Evolutionary conservation across 2,329 filamentous ascomycete species (phyloP), one percentile per base, ranked within the genome.

Genomic region (Aschersonia sp.): DNA sequence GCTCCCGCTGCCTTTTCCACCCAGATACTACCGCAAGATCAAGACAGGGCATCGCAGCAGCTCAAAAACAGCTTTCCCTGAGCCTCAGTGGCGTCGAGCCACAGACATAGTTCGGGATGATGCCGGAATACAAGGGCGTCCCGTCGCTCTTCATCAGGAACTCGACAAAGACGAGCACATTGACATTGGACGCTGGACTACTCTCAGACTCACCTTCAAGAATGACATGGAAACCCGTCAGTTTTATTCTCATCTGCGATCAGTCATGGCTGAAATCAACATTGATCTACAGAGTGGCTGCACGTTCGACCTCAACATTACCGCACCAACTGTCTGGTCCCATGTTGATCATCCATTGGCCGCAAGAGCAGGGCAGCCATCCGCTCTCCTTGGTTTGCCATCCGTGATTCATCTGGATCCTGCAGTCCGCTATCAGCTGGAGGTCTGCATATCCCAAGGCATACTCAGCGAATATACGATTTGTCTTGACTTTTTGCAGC

Each of bases 381-480:
- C 58, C 4, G 56, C 60, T 30, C 55, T 62, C 4, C 52, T 66
- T 5, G 53, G 9, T 51, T 51, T 10, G 47, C 48, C 1, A 42
- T 49, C 47, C 5, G 46, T 51, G n/a, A 46, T 61, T 9, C 56
- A 61, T 32, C 68, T 90, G 4, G 67, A 77, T 0, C 96, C 88
- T 51, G 67, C 79, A 1, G 77, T 95, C 1, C 77, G 87, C 12
- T 98, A 97, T 58, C 88, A 95, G 60, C 75, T 98, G 0, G 90
- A 98, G 61, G 89, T 87, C 0, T 97, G 90, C 59, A 73, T 97
- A n/a, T 94, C 89, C 0, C 78, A 83, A 31, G 80, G 81, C 0
- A 71, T 79, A 30, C 66, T 98, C 10, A 83, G 82, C 47, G 90
- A 96, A 60, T 78, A 87, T 58, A 84, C 76, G 44, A 74, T 97